Evolutionary conservation across 1,284 basidiomycete genomes (phyloP), one percentile per base, ranked within the genome.

Genomic region (Mycena citricolor): DNA sequence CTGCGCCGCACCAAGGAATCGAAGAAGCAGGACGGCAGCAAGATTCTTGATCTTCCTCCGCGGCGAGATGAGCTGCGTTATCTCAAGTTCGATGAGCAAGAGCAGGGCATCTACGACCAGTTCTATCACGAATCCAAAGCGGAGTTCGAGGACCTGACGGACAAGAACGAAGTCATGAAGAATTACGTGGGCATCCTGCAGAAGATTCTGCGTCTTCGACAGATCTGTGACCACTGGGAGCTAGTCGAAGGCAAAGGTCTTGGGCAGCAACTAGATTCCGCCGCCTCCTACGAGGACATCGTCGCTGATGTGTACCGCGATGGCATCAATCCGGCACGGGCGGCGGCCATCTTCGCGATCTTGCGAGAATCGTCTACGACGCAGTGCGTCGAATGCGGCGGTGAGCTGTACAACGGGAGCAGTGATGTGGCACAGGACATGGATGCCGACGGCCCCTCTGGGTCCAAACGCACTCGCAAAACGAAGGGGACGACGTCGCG

Each of bases 101-200:
- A 99, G 62, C 83, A 89, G 57, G 74, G 72, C 20, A 84, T 97
- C 36, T 99, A 99, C 67, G 80, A 92, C 57, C 80, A 80, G 43
- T 91, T 92, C 65, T 94, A 92, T 71, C 76, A 76, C 44, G 86
- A 89, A 62, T 94, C 90, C 49, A 91, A 91, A 67, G 86, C 88
- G 41, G 90, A 94, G 63, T 97, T 98, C 64, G 82, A 82, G 54
- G 85, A 91, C 61, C 75, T 98, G 51, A 81, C 86, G 44, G 77
- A 84, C 63, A 89, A 88, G 62, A 89, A 90, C 57, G 90, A 94
- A 63, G 85, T 97, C 38, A 91, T 92, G 83, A 94, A 94, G 78
- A 97, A 97, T 62, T 98, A 97, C 58, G 95, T 97, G 47, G 93
- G 94, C 40, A 97, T 99, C 57, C 67, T 99, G 54, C 94, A 97